Percentiles rank a stretch among this genome's conserved stretches.
Evolutionary conservation across 306 rosid genomes (phyloP).

Genomic region (Cicer cuneatum): DNA sequence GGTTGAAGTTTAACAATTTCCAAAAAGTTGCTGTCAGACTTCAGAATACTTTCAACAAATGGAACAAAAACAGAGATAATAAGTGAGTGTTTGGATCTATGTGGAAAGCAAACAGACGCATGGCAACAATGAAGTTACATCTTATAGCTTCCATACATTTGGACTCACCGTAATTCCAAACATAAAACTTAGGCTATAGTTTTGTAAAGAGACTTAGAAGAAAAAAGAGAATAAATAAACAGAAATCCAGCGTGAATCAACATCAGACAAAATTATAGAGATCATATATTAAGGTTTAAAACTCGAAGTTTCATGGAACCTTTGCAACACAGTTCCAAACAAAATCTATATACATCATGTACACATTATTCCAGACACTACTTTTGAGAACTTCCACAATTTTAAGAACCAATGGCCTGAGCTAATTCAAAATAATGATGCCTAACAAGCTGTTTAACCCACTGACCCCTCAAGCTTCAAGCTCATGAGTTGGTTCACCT

Average conservation of each 20-base stretch:
- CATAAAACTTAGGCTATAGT: background rate
- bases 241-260: background rate
- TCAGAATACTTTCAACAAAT: background rate
- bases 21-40: background rate
- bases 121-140: too few relatives aligned
- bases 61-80: background rate
- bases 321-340: background rate
- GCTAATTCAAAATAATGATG: conserved; percentile 29
- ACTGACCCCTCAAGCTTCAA: conserved; percentile 95
- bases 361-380: conserved; percentile 11
- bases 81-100: too few relatives aligned
- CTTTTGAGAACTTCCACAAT: conserved; percentile 11
- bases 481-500: conserved; percentile 94
- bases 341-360: conserved; percentile 40
- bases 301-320: conserved; percentile 12
- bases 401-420: conserved; percentile 21
- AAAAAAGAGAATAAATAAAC: background rate
- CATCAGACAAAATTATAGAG: conserved; percentile 3
- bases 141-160: too few relatives aligned
- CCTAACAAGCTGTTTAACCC: conserved; percentile 53
- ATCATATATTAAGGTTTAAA: conserved; percentile 17
- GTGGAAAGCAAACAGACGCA: too few relatives aligned
- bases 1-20: background rate
- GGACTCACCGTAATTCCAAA: too few relatives aligned
- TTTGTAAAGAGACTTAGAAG: background rate